Evolutionary conservation across 2,329 filamentous ascomycete genomes (phyloP).

Genomic region (Exophiala spinifera): DNA sequence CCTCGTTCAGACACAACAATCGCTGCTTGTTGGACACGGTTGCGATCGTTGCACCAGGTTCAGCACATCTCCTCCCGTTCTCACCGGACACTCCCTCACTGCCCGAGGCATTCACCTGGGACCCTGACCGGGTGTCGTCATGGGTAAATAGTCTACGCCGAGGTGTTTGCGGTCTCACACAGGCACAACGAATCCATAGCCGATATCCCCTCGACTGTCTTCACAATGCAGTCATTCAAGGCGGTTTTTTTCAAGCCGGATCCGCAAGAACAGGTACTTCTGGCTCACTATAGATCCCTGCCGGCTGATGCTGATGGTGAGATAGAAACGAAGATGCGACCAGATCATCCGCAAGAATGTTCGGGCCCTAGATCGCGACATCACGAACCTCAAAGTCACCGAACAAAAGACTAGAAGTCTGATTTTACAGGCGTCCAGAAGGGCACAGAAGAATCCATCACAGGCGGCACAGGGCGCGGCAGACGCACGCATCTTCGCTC

Average conservation of each 20-base stretch:
- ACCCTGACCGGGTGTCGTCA: not conserved
- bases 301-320: slow-evolving; percentile 8
- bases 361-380: slow-evolving; percentile 92
- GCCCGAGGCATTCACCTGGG: not conserved
- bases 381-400: slow-evolving; percentile 70
- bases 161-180: not conserved
- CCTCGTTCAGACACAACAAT: not conserved
- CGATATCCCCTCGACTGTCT: not conserved
- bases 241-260: slow-evolving; percentile 88
- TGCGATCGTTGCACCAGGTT: not conserved
- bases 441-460: slow-evolving; percentile 74
- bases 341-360: slow-evolving; percentile 82
- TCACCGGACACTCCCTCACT: not conserved
- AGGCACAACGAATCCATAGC: not conserved
- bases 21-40: not conserved
- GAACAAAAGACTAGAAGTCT: slow-evolving; percentile 81
- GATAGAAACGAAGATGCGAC: slow-evolving; percentile 92
- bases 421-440: slow-evolving; percentile 77
- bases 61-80: not conserved
- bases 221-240: slow-evolving; percentile 78
- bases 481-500: slow-evolving; percentile 84
- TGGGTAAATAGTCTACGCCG: not conserved
- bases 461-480: slow-evolving; percentile 74
- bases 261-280: slow-evolving; percentile 79
- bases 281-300: not conserved